Conservation (phyloP, 176 grass and related monocot species). For the Eragrostis nindensis region DNA sequence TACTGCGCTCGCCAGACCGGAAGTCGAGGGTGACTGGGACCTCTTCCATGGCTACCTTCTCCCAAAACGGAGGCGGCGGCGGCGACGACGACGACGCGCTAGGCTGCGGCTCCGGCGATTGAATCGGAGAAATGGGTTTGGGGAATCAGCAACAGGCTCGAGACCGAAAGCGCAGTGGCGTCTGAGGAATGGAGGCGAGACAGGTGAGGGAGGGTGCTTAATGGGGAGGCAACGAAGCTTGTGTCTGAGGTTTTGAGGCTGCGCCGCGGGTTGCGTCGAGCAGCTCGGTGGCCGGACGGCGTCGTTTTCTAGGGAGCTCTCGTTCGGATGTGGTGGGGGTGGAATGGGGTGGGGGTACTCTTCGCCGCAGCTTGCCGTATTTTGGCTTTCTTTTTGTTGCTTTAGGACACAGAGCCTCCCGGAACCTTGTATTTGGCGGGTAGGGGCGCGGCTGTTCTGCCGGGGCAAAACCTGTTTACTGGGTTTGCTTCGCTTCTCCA, state of each 20-base stretch:
- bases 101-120: background rate
- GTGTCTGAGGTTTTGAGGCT: conserved; percentile 52
- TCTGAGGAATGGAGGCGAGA: conserved; percentile 28
- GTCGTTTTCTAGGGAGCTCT: conserved; percentile 46
- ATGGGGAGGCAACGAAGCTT: conserved; percentile 34
- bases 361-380: background rate
- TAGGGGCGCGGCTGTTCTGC: background rate
- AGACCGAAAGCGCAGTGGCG: conserved; percentile 1
- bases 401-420: conserved; percentile 33
- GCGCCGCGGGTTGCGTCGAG: conserved; percentile 7
- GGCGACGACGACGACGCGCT: background rate
- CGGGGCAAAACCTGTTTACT: background rate
- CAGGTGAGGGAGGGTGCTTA: conserved; percentile 9
- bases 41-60: conserved; percentile 60
- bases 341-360: background rate
- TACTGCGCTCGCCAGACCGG: conserved; percentile 21
- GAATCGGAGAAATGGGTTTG: background rate
- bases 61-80: background rate
- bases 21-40: conserved; percentile 51
- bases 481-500: background rate
- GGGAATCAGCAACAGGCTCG: background rate
- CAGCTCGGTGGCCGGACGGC: conserved; percentile 41
- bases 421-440: conserved; percentile 46
- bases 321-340: background rate
- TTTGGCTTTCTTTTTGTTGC: conserved; percentile 16